Percentiles rank a stretch among this genome's conserved stretches.
Conservation (phyloP, 2,329 filamentous ascomycete genomes). For the Colletotrichum destructivum region DNA sequence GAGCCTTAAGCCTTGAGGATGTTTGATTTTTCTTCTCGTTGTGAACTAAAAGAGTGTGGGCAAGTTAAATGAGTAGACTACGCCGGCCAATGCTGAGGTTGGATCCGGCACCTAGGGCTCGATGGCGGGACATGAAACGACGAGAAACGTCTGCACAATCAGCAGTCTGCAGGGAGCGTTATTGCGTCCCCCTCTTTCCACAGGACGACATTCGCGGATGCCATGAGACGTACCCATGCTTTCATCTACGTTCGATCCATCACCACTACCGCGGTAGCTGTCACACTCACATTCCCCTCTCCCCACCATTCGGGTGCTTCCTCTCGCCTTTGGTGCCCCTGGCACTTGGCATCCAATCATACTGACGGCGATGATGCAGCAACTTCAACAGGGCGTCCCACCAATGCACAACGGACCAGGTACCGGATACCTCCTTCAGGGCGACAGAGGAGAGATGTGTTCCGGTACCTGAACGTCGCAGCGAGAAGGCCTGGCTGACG, state of each 20-base stretch:
- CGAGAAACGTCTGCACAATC: slow-evolving; percentile 26
- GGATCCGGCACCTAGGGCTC: slow-evolving; percentile 18
- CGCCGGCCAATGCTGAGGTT: slow-evolving; percentile 25
- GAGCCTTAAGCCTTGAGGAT: slow-evolving; percentile 6
- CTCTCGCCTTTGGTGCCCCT: slow-evolving; percentile 33
- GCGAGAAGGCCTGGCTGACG: slow-evolving; percentile 14
- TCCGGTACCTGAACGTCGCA: slow-evolving; percentile 37
- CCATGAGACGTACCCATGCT: slow-evolving; percentile 6
- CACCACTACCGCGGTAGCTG: slow-evolving; percentile 13
- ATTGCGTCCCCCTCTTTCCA: slow-evolving; percentile 23
- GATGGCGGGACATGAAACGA: slow-evolving; percentile 37
- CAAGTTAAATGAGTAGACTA: slow-evolving; percentile 11
- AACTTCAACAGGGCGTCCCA: slow-evolving; percentile 26
- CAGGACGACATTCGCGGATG: slow-evolving; percentile 21
- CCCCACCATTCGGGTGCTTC: slow-evolving; percentile 40
- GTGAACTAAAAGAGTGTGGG: slow-evolving; percentile 18
- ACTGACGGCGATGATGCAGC: slow-evolving; percentile 30
- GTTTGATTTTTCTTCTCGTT: slow-evolving; percentile 20
- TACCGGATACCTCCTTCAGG: slow-evolving; percentile 30
- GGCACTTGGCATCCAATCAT: slow-evolving; percentile 23
- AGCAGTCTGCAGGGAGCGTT: slow-evolving; percentile 24
- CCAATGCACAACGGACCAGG: slow-evolving; percentile 34
- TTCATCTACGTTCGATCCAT: slow-evolving; percentile 3
- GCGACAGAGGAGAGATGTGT: slow-evolving; percentile 30
- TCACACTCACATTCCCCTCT: slow-evolving; percentile 14